Base-by-base conservation (phyloP, 2,329 filamentous ascomycete species). In the Colletotrichum spaethianum region DNA sequence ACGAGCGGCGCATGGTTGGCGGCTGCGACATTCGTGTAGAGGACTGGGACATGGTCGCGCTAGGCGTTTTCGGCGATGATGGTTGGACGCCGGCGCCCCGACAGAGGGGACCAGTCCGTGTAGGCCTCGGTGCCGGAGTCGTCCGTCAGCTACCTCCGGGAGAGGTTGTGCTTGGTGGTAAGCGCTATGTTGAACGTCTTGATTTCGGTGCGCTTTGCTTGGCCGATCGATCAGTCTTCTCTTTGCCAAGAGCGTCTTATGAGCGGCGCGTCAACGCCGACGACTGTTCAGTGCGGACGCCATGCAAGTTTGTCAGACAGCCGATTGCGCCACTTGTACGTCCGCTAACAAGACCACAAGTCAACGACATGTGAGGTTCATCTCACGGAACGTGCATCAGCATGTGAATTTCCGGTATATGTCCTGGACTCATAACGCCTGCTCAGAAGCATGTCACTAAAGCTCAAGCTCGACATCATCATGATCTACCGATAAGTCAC, bases 1-100 rank as follows among this genome's bases (percentile, higher is more conserved):
- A 72, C 52, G 69, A 69, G 38, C 59, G 31, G 44, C 23, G 52
- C 65, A 56, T 63, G n/a, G 36, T 28, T 55, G 65, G 65, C 36
- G 42, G 59, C 65, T 60, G 65, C 65, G 55, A 59, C 57, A 26
- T 31, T 72, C 59, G 69, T 69, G 20, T 69, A 44, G 23, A 63
- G 44, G 20, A 38, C 3, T 52, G 18, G 23, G 23, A 52, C 23
- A 52, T 26, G 38, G 33, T 59, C 18, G 52, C 52, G 52, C 52
- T 63, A 63, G n/a, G 14, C 69, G 52, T 5, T 59, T 53, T 48
- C 28, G 44, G 26, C 50, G 31, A 38, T 31, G 40, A n/a, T 59
- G 69, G 65, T 63, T 72, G 69, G 69, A 28, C 42, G 53, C 46
- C 8, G 52, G n/a, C 52, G 28, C 16, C 16, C 53, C 59, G 59